These are phyloP conservation scores for Antrodiella citrinella DNA, from an alignment of 768 basidiomycete species.

Conservation along the genomic window DNA sequence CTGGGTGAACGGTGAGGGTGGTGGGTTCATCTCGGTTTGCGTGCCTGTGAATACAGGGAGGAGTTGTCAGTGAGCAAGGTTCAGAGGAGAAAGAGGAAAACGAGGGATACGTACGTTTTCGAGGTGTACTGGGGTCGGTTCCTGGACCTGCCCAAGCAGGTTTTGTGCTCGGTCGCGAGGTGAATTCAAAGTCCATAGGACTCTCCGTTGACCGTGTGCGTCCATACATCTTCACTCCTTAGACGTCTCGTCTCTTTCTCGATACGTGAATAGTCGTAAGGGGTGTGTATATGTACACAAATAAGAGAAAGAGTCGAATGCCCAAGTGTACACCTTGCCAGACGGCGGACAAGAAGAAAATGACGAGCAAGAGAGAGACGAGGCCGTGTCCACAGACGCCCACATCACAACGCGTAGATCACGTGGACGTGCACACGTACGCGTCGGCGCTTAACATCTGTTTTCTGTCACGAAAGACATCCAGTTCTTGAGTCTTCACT, in stretches of 20 bases:
- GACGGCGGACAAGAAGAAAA: not conserved
- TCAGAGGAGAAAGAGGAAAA: no score
- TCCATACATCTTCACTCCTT: no score
- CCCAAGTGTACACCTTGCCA: no score
- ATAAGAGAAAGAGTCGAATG: no score
- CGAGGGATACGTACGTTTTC: constrained; percentile 44
- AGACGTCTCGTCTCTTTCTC: no score
- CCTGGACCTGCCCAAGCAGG: constrained; percentile 53
- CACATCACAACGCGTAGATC: constrained; percentile 18
- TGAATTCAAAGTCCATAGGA: constrained; percentile 88
- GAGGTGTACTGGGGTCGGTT: constrained; percentile 41
- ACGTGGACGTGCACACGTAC: constrained; percentile 17
- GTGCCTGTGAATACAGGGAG: constrained; percentile 25
- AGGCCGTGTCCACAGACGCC: not conserved
- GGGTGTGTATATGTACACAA: no score
- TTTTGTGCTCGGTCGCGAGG: constrained; percentile 47
- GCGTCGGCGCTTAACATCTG: not conserved
- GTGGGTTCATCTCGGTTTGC: constrained; percentile 34
- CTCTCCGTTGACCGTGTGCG: constrained; percentile 55
- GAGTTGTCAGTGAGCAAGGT: not conserved
- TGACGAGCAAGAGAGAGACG: not conserved
- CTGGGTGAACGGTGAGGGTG: constrained; percentile 21
- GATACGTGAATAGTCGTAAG: no score
- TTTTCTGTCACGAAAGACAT: not conserved
- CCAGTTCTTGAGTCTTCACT: not conserved